phyloP scores from a whole-genome alignment of 495 filamentous ascomycete genomes.

The Amphirosellinia nigrospora region DNA sequence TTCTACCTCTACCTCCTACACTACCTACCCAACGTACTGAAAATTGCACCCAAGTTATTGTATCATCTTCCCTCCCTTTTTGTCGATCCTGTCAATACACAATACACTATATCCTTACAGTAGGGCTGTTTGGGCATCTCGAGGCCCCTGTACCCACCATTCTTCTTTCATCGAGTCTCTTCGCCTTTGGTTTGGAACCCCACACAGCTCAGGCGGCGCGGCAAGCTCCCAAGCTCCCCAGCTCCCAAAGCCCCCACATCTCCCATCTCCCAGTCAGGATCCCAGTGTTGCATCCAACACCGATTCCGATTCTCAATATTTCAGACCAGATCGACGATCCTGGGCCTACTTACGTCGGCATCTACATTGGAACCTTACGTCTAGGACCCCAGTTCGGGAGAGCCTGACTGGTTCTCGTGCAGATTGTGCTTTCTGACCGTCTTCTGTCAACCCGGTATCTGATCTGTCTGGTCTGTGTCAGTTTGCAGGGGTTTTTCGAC shows the following conservation, averaged over 20 bases:
- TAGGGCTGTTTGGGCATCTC: not conserved
- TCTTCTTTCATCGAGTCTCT: conserved; percentile 1
- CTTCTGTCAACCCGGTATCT: not conserved
- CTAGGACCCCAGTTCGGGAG: not conserved
- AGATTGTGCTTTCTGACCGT: conserved; percentile 7
- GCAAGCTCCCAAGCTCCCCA: not conserved
- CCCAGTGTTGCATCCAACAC: not conserved
- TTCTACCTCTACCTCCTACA: too few species aligned
- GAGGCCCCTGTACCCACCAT: not conserved
- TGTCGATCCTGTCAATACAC: too few species aligned
- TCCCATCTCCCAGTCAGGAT: too few species aligned
- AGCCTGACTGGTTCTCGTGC: conserved; percentile 12
- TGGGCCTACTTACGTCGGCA: not conserved
- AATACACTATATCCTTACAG: too few species aligned
- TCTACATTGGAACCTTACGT: not conserved
- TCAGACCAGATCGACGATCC: conserved; percentile 10
- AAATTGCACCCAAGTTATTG: too few species aligned
- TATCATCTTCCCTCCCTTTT: conserved; percentile 17
- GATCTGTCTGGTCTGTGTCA: not conserved
- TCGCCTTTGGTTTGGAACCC: conserved; percentile 1
- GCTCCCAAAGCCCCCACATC: conserved; percentile 1
- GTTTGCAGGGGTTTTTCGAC: conserved; percentile 2
- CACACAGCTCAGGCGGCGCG: not conserved
- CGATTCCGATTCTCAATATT: conserved; percentile 11
- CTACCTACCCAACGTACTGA: too few species aligned